phyloP scores from a whole-genome alignment of 2,329 filamentous ascomycete species.

The Cyanodermella asteris region DNA sequence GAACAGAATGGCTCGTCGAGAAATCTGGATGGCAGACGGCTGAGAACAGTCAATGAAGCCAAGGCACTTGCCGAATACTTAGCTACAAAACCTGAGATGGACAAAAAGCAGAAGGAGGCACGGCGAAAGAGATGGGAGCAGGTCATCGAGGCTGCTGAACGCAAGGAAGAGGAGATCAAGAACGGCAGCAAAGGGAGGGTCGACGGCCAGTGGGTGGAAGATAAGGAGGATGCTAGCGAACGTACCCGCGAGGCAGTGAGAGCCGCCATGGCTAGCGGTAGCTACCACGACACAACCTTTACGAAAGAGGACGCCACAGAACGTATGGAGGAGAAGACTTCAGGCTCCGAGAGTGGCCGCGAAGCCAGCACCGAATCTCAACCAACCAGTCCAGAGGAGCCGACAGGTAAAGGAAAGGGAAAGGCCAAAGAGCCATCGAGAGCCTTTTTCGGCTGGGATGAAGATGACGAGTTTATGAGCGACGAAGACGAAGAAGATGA shows the following conservation, averaged over 20 bases:
- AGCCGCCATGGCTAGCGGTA: slow-evolving; percentile 44
- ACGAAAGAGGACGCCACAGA: no score
- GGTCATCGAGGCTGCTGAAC: slow-evolving; percentile 66
- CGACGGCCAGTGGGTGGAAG: slow-evolving; percentile 85
- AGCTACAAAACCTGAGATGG: slow-evolving; percentile 93
- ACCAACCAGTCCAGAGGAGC: no score
- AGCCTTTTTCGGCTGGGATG: slow-evolving; percentile 25
- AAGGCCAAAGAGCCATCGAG: slow-evolving; percentile 10
- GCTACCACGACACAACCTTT: slow-evolving; percentile 23
- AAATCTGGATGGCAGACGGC: slow-evolving; percentile 72
- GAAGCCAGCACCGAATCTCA: no score
- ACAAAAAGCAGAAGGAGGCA: slow-evolving; percentile 75
- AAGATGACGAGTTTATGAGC: slow-evolving; percentile 24
- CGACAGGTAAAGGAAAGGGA: no score
- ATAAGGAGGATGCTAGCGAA: slow-evolving; percentile 75
- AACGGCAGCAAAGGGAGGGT: slow-evolving; percentile 49
- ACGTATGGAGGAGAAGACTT: no score
- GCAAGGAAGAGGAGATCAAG: slow-evolving; percentile 61
- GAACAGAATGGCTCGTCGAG: slow-evolving; percentile 79
- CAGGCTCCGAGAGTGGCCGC: no score
- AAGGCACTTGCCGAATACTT: slow-evolving; percentile 90
- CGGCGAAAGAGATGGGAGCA: slow-evolving; percentile 68
- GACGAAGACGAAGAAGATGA: slow-evolving; percentile 17
- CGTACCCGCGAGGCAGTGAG: slow-evolving; percentile 59
- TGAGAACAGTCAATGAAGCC: slow-evolving; percentile 84